Conservation (phyloP, 306 rosid species). For the Ammopiptanthus mongolicus region DNA sequence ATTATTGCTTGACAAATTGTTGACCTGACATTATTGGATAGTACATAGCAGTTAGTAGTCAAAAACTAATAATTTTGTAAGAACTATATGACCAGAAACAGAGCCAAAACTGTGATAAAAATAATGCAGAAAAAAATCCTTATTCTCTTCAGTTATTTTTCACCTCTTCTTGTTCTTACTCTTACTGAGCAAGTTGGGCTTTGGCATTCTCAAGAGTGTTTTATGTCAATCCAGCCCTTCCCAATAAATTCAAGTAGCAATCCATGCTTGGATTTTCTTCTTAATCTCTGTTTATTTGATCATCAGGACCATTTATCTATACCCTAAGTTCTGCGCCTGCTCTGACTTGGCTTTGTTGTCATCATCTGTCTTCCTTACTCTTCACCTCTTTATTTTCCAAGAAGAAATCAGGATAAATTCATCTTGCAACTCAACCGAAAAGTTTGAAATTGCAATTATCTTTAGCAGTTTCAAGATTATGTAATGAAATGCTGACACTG, state of each 20-base stretch:
- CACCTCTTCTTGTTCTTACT: background rate
- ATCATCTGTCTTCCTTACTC: background rate
- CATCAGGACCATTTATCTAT: background rate
- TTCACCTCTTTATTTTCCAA: background rate
- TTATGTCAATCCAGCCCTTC: background rate
- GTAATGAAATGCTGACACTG: background rate
- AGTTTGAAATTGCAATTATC: background rate
- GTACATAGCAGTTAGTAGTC: background rate
- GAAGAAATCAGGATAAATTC: background rate
- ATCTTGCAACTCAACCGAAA: background rate
- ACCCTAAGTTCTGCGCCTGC: background rate
- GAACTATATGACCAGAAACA: background rate
- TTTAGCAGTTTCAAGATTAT: constrained; percentile 10
- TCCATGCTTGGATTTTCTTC: background rate
- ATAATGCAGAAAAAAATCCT: background rate
- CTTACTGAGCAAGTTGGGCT: background rate
- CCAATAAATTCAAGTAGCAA: background rate
- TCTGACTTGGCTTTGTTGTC: background rate
- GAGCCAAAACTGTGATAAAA: background rate
- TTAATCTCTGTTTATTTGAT: background rate
- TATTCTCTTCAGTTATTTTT: background rate
- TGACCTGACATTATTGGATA: background rate
- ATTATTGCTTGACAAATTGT: background rate
- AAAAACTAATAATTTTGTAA: background rate
- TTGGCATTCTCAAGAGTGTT: background rate